These are phyloP conservation scores for Cyberlindnera suaveolens DNA, from an alignment of 805 yeast species.

Conservation along the genomic window DNA sequence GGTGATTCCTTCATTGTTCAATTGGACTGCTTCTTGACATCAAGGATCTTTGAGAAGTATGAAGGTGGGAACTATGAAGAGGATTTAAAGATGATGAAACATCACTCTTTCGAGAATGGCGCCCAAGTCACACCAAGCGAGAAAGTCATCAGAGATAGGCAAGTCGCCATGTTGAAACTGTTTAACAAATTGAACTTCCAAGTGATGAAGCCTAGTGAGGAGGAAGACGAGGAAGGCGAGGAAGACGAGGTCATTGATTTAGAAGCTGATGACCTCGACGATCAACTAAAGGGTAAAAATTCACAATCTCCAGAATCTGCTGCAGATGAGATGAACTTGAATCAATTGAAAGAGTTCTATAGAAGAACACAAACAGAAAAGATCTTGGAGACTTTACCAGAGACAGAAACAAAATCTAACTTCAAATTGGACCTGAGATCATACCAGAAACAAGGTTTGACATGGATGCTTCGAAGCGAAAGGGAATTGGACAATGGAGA, in stretches of 20 bases:
- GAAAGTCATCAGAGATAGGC: constrained; percentile 42
- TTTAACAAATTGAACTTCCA: constrained; percentile 44
- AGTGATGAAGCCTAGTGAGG: constrained; percentile 13
- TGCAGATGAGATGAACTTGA: constrained; percentile 45
- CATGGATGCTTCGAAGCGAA: constrained; percentile 88
- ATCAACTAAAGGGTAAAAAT: constrained; percentile 6
- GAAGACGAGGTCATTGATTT: constrained; percentile 27
- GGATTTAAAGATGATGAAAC: constrained; percentile 15
- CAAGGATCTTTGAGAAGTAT: constrained; percentile 21
- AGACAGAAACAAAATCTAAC: constrained; percentile 41
- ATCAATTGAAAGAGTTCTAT: constrained; percentile 74
- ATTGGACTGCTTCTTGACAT: constrained; percentile 56
- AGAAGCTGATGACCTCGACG: constrained; percentile 29
- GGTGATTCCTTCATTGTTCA: constrained; percentile 76
- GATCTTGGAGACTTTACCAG: constrained; percentile 51
- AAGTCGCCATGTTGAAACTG: constrained; percentile 46
- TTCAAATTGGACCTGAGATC: constrained; percentile 58
- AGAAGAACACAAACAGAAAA: constrained; percentile 61
- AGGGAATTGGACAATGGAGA: constrained; percentile 49
- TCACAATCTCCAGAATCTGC: constrained; percentile 2
- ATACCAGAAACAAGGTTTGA: constrained; percentile 79
- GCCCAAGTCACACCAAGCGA: constrained; percentile 49
- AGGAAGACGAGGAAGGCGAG: constrained; percentile 11
- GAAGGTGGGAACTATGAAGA: constrained; percentile 13
- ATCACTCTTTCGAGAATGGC: constrained; percentile 8